phyloP scores from a whole-genome alignment of 164 flowering plant species.

The Berberis thunbergii region DNA sequence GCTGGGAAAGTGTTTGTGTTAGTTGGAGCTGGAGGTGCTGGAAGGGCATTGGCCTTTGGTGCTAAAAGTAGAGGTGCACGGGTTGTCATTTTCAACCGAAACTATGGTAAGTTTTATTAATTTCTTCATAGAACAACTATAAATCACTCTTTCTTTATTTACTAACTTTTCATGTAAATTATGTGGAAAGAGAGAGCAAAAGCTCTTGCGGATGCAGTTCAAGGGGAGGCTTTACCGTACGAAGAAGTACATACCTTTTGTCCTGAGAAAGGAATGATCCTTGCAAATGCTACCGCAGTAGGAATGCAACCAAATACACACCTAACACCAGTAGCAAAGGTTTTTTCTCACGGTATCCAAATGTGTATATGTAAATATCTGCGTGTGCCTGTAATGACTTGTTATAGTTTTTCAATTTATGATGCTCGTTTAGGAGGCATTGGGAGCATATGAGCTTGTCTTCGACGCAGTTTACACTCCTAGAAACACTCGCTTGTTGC shows the following conservation, averaged over 20 bases:
- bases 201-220: slow-evolving; percentile 36
- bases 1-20: slow-evolving; percentile 46
- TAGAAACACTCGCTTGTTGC: slow-evolving; percentile 34
- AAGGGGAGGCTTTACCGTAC: slow-evolving; percentile 35
- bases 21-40: slow-evolving; percentile 75
- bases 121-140: not conserved
- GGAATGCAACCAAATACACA: slow-evolving; percentile 52
- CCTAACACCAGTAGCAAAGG: slow-evolving; percentile 48
- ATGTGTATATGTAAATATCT: not conserved
- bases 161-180: slow-evolving; percentile 2
- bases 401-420: not conserved
- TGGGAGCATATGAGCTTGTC: slow-evolving; percentile 33
- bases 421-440: slow-evolving; percentile 22
- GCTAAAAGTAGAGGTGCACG: slow-evolving; percentile 55
- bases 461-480: slow-evolving; percentile 59
- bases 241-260: slow-evolving; percentile 20
- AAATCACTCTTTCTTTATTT: not conserved
- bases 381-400: not conserved
- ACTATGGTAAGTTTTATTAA: slow-evolving; percentile 29
- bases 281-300: slow-evolving; percentile 47
- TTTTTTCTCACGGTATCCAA: slow-evolving; percentile 4
- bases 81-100: slow-evolving; percentile 35
- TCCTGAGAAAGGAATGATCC: slow-evolving; percentile 48
- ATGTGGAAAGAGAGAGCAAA: slow-evolving; percentile 33
- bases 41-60: slow-evolving; percentile 65